phyloP scores from a whole-genome alignment of 768 basidiomycete species.

The Albatrellus ellisii region DNA sequence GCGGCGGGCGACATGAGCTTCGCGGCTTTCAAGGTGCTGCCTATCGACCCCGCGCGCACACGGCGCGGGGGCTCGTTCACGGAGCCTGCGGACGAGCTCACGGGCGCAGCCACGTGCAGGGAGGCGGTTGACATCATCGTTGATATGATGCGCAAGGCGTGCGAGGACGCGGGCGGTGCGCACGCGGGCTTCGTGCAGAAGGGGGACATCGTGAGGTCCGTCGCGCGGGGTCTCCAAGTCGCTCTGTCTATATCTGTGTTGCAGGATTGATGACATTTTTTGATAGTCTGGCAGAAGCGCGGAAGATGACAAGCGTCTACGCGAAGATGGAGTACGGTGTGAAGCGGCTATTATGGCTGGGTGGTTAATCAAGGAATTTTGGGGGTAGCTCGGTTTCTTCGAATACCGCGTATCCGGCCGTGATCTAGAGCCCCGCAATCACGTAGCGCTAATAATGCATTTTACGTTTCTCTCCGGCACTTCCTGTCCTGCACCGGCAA shows the following conservation, averaged over 20 bases:
- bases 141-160: constrained; percentile 53
- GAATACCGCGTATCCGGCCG: too few relatives aligned
- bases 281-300: constrained; percentile 66
- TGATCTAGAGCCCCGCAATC: too few relatives aligned
- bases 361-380: too few relatives aligned
- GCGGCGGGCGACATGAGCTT: constrained; percentile 31
- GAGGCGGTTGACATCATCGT: constrained; percentile 71
- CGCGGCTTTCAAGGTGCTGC: constrained; percentile 72
- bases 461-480: too few relatives aligned
- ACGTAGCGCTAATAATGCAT: too few relatives aligned
- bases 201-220: constrained; percentile 73
- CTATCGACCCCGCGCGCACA: constrained; percentile 45
- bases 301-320: constrained; percentile 73
- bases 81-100: constrained; percentile 40
- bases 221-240: too few relatives aligned
- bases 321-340: constrained; percentile 91
- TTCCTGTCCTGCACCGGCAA: too few relatives aligned
- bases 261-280: neutral
- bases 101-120: constrained; percentile 52
- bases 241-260: constrained; percentile 3
- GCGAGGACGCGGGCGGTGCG: constrained; percentile 42
- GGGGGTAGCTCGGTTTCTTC: too few relatives aligned
- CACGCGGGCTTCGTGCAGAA: constrained; percentile 36
- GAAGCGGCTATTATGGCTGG: constrained; percentile 83
- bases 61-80: constrained; percentile 38